Evolutionary conservation across 2,329 filamentous ascomycete species (phyloP), one percentile per base, ranked within the genome.

Genomic region (Pezicula radicicola): DNA sequence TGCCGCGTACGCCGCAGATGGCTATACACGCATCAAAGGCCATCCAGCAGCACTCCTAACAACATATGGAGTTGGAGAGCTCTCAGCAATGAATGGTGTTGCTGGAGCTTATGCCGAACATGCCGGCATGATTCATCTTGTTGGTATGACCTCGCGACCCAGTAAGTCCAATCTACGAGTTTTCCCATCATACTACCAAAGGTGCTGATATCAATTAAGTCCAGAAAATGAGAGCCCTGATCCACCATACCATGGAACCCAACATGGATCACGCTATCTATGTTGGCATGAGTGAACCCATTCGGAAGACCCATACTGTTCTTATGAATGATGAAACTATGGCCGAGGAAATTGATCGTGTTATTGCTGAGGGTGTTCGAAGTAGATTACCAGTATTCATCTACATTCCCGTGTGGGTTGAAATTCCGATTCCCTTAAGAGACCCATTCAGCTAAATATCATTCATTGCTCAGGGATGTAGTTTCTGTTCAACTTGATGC

Each of bases 321-420:
- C 55, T 7, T 69, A 78, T 54, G 42, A 85, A 88, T 59, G 88
- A 88, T 45, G 83, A 88, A 8, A 75, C 75, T 15, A 82, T 74
- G 13, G 70, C 79, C 0, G 69, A 72, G 25, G 70, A 77, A 51
- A 79, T 84, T 25, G 80, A 84, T 58, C 63, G 70, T 44, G 70
- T 75, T 4, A 64, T 84, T 30, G 66, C 68, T 50, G 72, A 79
- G 51, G 80, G 77, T 43, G 64, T 83, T 33, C 58, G 76, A 44
- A 74, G 79, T 36, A 79, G 76, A 51, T 70, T 77, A 2, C 81
- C 81, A 0, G 81, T 80, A 1, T 83, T 81, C 53, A 74, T 84
- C 18, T 75, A 79, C 55, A 59, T 84, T 4, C 81, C 80, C 0
- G 72, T 73, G 12, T 25, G 6, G 25, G 25, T 25, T 25, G 6